Base-by-base conservation (phyloP, 2,329 filamentous ascomycete genomes). In the Chrysoporthe deuterocubensis region DNA sequence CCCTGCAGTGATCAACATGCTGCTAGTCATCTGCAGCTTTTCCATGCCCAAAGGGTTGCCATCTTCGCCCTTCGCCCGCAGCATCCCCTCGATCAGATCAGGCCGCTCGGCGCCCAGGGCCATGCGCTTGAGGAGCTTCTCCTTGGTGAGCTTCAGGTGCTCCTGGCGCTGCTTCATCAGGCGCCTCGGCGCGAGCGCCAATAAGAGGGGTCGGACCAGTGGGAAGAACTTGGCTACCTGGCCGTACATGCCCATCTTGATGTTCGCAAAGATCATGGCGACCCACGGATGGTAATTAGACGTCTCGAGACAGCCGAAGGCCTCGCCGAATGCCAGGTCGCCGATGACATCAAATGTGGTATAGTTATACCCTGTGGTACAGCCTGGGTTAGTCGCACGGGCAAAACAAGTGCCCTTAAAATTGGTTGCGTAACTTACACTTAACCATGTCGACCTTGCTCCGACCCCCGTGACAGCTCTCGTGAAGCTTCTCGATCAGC, bases 261-360 rank as follows among this genome's bases (percentile, higher is more conserved):
- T 64, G n/a, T 40, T 46, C 7, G 62, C 43, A 40, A 70, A 70
- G 66, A 70, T 64, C 66, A 70, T 67, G 37, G 68, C 37, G 3
- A 70, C 62, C 68, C 68, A 70, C 1, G 66, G 66, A 50, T 70
- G 66, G 21, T 70, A 70, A 26, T 61, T 21, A 13, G 62, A 48
- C 1, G 37, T 58, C 5, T 66, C 54, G 26, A 70, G 66, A 32
- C 68, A 64, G 18, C 66, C 68, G n/a, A 70, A 70, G 11, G 68
- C 32, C 44, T 70, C 68, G 2, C 68, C 68, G 50, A 70, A 70
- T 2, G 68, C 63, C 40, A 70, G 44, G 37, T 70, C 68, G 18
- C 68, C 66, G 9, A 69, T 65, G 40, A 69, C 46, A 44, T 69
- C 68, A 3, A 67, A 69, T 16, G 65, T 67, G 16, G 68, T 68